phyloP scores from a whole-genome alignment of 2,329 filamentous ascomycete genomes.

The Neopestalotiopsis rosae region DNA sequence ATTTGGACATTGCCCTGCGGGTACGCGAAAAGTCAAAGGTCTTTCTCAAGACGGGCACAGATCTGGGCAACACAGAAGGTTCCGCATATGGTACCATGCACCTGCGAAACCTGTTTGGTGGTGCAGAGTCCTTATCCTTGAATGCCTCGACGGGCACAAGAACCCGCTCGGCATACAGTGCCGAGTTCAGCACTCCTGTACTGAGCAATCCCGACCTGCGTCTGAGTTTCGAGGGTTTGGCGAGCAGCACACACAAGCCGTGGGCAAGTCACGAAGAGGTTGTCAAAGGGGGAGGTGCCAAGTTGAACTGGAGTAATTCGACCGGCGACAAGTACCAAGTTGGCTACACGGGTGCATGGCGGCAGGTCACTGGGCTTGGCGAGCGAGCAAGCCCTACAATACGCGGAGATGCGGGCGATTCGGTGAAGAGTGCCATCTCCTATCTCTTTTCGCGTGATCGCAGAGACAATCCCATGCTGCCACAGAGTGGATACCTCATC shows the following conservation, averaged over 20 bases:
- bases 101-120: conserved; percentile 91
- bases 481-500: conserved; percentile 79
- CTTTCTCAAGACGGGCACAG: conserved; percentile 91
- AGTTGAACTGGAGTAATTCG: conserved; percentile 74
- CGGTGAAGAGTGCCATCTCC: conserved; percentile 84
- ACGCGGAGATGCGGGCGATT: conserved; percentile 85
- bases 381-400: conserved; percentile 80
- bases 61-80: conserved; percentile 91
- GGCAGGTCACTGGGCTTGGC: conserved; percentile 82
- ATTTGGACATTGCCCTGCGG: conserved; percentile 80
- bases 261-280: conserved; percentile 96
- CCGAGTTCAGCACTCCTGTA: conserved; percentile 82
- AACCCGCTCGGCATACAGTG: conserved; percentile 89
- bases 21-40: conserved; percentile 82
- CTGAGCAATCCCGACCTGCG: conserved; percentile 83
- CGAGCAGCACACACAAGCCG: conserved; percentile 84
- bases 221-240: conserved; percentile 78
- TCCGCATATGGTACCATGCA: conserved; percentile 89
- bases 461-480: conserved; percentile 84
- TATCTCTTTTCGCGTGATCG: conserved; percentile 82
- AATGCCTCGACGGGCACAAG: conserved; percentile 90
- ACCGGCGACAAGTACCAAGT: conserved; percentile 76
- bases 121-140: conserved; percentile 85
- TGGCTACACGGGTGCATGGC: conserved; percentile 82
- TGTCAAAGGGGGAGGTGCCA: conserved; percentile 76